Conservation (phyloP, 176 grass and related monocot species). For the Triticum urartu region DNA sequence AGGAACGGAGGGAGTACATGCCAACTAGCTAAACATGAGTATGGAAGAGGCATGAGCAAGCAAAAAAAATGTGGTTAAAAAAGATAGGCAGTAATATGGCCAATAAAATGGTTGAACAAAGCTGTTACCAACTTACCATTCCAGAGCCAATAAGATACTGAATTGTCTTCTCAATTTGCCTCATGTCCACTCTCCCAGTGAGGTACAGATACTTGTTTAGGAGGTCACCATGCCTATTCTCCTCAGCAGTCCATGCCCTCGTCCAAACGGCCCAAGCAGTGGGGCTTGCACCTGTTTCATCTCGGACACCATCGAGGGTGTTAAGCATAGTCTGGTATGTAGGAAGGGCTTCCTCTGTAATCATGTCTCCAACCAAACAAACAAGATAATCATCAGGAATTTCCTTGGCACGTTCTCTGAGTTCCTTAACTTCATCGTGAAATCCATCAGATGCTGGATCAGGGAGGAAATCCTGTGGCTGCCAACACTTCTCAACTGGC, state of each 20-base stretch:
- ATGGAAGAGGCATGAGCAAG: background rate
- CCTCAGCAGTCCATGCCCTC: slow-evolving; percentile 96
- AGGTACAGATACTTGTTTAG: slow-evolving; percentile 93
- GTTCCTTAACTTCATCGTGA: slow-evolving; percentile 83
- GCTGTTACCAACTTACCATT: slow-evolving; percentile 91
- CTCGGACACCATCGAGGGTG: slow-evolving; percentile 85
- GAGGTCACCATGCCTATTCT: slow-evolving; percentile 94
- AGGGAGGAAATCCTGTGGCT: slow-evolving; percentile 95
- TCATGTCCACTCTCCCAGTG: slow-evolving; percentile 90
- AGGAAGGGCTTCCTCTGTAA: slow-evolving; percentile 97
- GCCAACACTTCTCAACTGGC: slow-evolving; percentile 97
- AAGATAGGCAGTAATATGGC: background rate
- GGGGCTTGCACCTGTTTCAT: slow-evolving; percentile 91
- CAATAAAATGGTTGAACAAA: slow-evolving; percentile 9
- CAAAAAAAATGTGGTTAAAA: background rate
- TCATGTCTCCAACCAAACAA: slow-evolving; percentile 94
- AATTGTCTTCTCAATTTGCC: slow-evolving; percentile 90
- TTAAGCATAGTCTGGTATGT: slow-evolving; percentile 99
- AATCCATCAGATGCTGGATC: slow-evolving; percentile 87
- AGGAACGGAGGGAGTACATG: no score
- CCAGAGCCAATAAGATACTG: slow-evolving; percentile 96
- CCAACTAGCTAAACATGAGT: background rate
- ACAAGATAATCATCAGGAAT: slow-evolving; percentile 97
- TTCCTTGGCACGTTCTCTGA: slow-evolving; percentile 83
- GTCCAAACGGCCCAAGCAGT: slow-evolving; percentile 95